phyloP scores from a whole-genome alignment of 768 basidiomycete species.

The Kwoniella mangroviensis region DNA sequence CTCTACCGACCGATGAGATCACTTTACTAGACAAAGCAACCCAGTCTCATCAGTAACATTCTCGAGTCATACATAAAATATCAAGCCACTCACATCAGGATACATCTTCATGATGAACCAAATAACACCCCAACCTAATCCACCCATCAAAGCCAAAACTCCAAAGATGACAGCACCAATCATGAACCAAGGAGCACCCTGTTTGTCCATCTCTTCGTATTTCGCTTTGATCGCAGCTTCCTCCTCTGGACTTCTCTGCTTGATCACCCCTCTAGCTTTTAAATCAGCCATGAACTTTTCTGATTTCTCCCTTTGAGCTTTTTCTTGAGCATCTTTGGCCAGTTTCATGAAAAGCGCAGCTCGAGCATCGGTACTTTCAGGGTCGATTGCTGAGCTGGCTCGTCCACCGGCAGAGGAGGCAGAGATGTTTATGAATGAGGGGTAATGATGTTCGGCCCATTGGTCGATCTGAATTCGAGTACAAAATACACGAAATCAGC shows the following conservation, averaged over 20 bases:
- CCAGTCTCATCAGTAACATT: background rate
- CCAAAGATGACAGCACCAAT: constrained; percentile 35
- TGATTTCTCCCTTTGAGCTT: constrained; percentile 29
- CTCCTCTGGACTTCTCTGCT: constrained; percentile 39
- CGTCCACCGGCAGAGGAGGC: constrained; percentile 22
- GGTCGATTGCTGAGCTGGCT: constrained; percentile 55
- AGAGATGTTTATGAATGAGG: constrained; percentile 72
- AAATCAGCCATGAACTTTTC: constrained; percentile 60
- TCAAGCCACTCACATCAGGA: constrained; percentile 3
- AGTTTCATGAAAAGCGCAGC: constrained; percentile 51
- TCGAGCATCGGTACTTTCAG: constrained; percentile 55
- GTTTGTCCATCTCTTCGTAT: constrained; percentile 22
- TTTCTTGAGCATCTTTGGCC: constrained; percentile 43
- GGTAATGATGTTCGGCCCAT: constrained; percentile 93
- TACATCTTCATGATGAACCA: constrained; percentile 38
- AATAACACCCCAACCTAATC: constrained; percentile 30
- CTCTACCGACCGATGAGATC: no score
- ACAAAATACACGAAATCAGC: no score
- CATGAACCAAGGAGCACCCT: constrained; percentile 30
- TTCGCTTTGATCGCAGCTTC: constrained; percentile 28
- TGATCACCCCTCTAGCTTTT: constrained; percentile 58
- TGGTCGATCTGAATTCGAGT: constrained; percentile 94
- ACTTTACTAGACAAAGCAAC: background rate
- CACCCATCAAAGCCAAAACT: constrained; percentile 38
- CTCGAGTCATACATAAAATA: background rate